Evolutionary conservation across 2,329 filamentous ascomycete species (phyloP), one percentile per base, ranked within the genome.

Genomic region (Exophiala xenobiotica): DNA sequence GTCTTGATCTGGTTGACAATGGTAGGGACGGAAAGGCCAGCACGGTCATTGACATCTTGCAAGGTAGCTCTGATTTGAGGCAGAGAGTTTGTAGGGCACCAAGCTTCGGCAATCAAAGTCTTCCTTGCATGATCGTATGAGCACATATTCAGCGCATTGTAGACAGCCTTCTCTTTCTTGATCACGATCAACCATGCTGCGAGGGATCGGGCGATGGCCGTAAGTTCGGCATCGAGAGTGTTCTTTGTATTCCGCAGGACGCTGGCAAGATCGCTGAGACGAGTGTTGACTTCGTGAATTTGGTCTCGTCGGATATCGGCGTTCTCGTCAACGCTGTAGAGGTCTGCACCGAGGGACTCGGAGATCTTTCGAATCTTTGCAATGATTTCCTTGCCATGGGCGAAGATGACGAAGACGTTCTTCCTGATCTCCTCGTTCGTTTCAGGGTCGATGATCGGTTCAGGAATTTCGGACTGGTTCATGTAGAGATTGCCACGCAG

Each of bases 331-430:
- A 99, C 93, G 61, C 85, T 90, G 78, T 99, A 99, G 56, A 97
- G 81, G 67, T 96, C 90, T 49, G 95, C 93, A 56, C 92, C 89
- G 72, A 99, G 86, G 6, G 91, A 96, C 74, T 99, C 93, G 1
- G 92, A 97, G 56, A 99, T 97, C 80, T 96, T 97, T 67, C 93
- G 85, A 68, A 99, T 97, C 83, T 99, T 99, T 66, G 91, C 88
- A 64, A 99, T 85, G 62, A 99, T 96, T 72, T 97, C 92, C 73
- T 96, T 96, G 67, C 93, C 93, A 66, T 99, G 93, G 9, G 93
- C 93, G 64, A 99, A 99, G 70, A 99, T 99, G 66, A 99, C 92
- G 66, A 99, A 99, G 49, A 99, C 93, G 64, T 96, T 99, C 83
- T 99, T 99, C 77, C 87, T 84, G 63, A 95, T 80, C 59, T 88